A percentile compares a stretch with the other conserved stretches of the same genome.
These are phyloP conservation scores for Scenedesmus sp. DNA, from an alignment of 163 green algal species.

Conservation along the genomic window DNA sequence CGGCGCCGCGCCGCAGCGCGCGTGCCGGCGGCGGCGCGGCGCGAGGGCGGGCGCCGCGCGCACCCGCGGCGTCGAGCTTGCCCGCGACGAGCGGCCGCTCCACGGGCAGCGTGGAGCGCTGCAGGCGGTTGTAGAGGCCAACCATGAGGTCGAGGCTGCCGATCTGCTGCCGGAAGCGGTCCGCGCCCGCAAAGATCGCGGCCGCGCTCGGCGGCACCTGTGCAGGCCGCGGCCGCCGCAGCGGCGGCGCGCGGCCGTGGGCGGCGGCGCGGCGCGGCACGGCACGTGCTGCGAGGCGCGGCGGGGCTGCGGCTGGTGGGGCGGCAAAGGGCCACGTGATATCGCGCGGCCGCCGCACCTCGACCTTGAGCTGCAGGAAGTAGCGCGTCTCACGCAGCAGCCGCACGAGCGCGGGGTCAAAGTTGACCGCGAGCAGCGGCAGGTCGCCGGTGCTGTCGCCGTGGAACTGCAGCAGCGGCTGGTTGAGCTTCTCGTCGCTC, in stretches of 20 bases:
- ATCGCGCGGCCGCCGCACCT: conserved; percentile 41
- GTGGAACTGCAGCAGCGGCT: conserved; percentile 73
- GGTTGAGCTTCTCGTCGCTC: conserved; percentile 86
- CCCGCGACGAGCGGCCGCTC: conserved; percentile 85
- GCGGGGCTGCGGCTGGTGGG: too few species aligned
- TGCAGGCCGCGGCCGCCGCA: too few species aligned
- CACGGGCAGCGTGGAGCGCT: conserved; percentile 77
- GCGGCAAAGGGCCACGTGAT: too few species aligned
- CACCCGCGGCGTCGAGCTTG: conserved; percentile 73
- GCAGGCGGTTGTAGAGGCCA: conserved; percentile 78
- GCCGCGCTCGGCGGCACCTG: conserved; percentile 55
- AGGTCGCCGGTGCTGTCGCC: conserved; percentile 47
- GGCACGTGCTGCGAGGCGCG: too few species aligned
- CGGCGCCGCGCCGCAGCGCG: neutral
- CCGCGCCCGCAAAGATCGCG: conserved; percentile 73
- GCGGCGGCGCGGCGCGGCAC: too few species aligned
- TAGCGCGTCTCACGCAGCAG: conserved; percentile 92
- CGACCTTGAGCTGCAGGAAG: conserved; percentile 80
- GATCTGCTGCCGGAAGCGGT: conserved; percentile 83
- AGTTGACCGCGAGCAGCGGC: conserved; percentile 84
- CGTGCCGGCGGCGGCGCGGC: neutral
- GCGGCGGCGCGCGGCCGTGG: too few species aligned
- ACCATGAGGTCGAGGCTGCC: conserved; percentile 85
- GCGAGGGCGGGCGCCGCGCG: neutral
- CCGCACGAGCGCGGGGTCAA: conserved; percentile 87